Evolutionary conservation across 768 basidiomycete species (phyloP), one percentile per base, ranked within the genome.

Genomic region (Dioszegia crocea): DNA sequence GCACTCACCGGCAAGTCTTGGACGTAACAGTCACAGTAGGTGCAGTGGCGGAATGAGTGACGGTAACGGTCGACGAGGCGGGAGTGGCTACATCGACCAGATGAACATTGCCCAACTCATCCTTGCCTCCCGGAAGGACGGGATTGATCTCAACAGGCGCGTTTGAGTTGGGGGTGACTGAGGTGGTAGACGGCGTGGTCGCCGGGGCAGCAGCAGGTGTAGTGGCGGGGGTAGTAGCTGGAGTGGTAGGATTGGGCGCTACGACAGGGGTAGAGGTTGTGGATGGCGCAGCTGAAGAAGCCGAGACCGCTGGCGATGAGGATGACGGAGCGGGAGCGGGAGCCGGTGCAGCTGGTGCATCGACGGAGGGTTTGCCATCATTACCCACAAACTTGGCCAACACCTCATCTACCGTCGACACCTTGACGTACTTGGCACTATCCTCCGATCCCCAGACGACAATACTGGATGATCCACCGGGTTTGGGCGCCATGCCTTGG

Each of bases 401-500:
- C 38, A 53, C 24, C 24, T 53, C 51, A n/a, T 38, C 23, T 26
- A 40, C 51, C 21, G 36, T 53, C 11, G 51, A 53, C 9, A 53
- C 51, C 38, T 53, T 39, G 39, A 53, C 51, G 51, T 53, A 53
- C 33, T 53, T 39, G 19, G 51, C 51, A 3, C 19, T 24, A 53
- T 53, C 51, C 26, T 53, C 51, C 16, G 51, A 53, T 40, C 51
- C 51, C 51, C 51, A 53, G 26, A 53, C 51, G 9, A 23, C 26
- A 23, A 53, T 39, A 4, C 29, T 40, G 51, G 51, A 53, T 23
- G 36, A 8, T 14, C 19, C 23, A 2, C 36, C 51, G 26, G 38
- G 31, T 4, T 14, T 39, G 4, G 49, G 51, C 4, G 19, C 8
- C 33, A 53, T 39, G 36, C 26, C 51, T 40, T 53, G 36, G 51